phyloP scores from a whole-genome alignment of 768 basidiomycete genomes.

The Saitozyma podzolica region DNA sequence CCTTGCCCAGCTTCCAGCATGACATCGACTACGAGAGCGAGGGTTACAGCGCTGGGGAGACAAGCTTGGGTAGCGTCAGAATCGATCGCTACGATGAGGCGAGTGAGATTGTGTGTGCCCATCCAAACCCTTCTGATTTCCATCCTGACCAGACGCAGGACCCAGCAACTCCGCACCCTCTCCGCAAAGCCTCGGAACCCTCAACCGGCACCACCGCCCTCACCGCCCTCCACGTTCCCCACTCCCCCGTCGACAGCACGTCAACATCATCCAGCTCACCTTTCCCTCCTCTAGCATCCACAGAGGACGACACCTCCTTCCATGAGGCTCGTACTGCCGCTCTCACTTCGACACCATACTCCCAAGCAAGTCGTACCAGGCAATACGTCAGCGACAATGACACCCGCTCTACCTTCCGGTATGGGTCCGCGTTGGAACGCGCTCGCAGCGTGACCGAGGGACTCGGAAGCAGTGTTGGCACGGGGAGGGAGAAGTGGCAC shows the following conservation, averaged over 20 bases:
- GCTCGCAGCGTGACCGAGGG: slow-evolving; percentile 18
- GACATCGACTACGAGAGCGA: slow-evolving; percentile 40
- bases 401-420: slow-evolving; percentile 19
- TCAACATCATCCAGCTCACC: slow-evolving; percentile 31
- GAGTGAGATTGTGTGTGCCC: slow-evolving; percentile 13
- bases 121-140: background rate
- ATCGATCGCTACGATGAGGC: background rate
- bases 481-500: slow-evolving; percentile 34
- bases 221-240: background rate
- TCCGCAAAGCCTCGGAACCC: slow-evolving; percentile 15
- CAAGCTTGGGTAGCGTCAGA: slow-evolving; percentile 3
- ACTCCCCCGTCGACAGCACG: slow-evolving; percentile 13
- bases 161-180: slow-evolving; percentile 38
- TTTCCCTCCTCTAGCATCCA: slow-evolving; percentile 24
- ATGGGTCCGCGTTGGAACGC: slow-evolving; percentile 4
- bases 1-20: slow-evolving; percentile 44
- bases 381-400: slow-evolving; percentile 12
- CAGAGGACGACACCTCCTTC: background rate
- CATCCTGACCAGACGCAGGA: slow-evolving; percentile 13
- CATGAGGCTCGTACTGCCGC: slow-evolving; percentile 1
- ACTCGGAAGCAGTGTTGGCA: slow-evolving; percentile 23
- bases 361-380: slow-evolving; percentile 13
- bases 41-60: slow-evolving; percentile 3
- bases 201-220: background rate
- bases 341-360: slow-evolving; percentile 37